Evolutionary conservation across 805 yeast species (phyloP).

Genomic region (Komagataella kurtzmanii): DNA sequence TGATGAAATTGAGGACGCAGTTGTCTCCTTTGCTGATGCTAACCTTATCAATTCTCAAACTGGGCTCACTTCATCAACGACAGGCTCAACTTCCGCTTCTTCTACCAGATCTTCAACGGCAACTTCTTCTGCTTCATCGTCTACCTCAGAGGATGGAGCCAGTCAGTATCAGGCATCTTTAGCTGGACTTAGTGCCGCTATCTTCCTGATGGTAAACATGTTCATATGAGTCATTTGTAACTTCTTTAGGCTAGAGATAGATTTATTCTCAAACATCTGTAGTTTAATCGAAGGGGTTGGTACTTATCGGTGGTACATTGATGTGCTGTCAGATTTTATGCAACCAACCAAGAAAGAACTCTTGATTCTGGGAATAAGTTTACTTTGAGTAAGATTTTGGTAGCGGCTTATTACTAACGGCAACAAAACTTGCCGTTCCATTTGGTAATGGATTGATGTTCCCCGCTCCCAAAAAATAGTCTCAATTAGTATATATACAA

Average conservation of each 20-base stretch:
- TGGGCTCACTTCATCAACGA: slow-evolving; percentile 4
- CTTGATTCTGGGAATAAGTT: too few species aligned
- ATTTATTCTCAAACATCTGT: not conserved
- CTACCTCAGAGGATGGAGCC: slow-evolving; percentile 3
- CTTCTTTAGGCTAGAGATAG: not conserved
- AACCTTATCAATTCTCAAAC: slow-evolving; percentile 21
- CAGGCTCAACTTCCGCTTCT: slow-evolving; percentile 11
- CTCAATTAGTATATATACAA: not conserved
- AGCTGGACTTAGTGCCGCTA: not conserved
- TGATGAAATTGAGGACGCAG: slow-evolving; percentile 17
- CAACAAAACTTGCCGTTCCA: too few species aligned
- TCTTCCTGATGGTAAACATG: not conserved
- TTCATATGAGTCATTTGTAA: not conserved
- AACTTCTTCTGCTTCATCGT: slow-evolving; percentile 2
- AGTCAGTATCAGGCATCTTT: not conserved
- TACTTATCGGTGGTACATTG: too few species aligned
- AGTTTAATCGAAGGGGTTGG: too few species aligned
- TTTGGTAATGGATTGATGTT: too few species aligned
- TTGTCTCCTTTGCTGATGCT: slow-evolving; percentile 21
- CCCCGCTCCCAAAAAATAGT: not conserved
- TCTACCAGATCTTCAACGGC: not conserved
- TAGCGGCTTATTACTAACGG: too few species aligned
- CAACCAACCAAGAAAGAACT: too few species aligned
- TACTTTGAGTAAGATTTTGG: too few species aligned
- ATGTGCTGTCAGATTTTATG: too few species aligned